Base-by-base conservation (phyloP, 257 asterid species). In the Jacaranda copaia region DNA sequence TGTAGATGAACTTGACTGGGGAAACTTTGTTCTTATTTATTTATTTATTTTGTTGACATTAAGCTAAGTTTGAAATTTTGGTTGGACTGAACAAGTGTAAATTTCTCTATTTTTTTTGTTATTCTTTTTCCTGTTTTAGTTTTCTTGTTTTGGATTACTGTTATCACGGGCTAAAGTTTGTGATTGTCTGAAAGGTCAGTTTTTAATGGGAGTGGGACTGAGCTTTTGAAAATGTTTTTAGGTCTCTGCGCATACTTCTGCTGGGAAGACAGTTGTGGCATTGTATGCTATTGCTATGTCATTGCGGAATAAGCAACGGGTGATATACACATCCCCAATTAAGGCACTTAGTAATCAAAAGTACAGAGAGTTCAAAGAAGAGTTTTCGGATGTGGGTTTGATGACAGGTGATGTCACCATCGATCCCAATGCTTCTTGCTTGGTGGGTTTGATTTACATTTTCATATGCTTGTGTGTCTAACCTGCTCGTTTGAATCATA, bases 361-460 rank as follows among this genome's bases (percentile, higher is more conserved):
- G 81, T 96, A 89, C 75, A 91, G 98, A 79, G 99, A 96, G 92
- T 93, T 95, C 85, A 93, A 96, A 74, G 97, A 96, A 81, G 98
- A 96, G 89, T 93, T 91, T 84, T 96, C 98, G 9, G 99, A 96
- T 79, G 99, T 96, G 72, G 98, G 99, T 51, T 84, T 96, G 89
- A 93, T 96, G 99, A 96, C 99, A 36, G 99, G 99, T 68, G 99
- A 96, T 89, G 96, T 93, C 67, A 93, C 99, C 49, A 93, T 96
- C 68, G 97, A 96, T 77, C 98, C 98, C 38, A 88, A 86, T 82
- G 97, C 99, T 55, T 93, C 99, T 81, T 93, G 98, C 90, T 86
- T 96, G 98, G 99, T 96, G 87, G 81, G 92, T 86, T 68, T 70
- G 49, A 56, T 78, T 76, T 59, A 57, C 63, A 40, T 69, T 49